Conservation (phyloP, 2,329 filamentous ascomycete genomes). For the Epichloe baconii region DNA sequence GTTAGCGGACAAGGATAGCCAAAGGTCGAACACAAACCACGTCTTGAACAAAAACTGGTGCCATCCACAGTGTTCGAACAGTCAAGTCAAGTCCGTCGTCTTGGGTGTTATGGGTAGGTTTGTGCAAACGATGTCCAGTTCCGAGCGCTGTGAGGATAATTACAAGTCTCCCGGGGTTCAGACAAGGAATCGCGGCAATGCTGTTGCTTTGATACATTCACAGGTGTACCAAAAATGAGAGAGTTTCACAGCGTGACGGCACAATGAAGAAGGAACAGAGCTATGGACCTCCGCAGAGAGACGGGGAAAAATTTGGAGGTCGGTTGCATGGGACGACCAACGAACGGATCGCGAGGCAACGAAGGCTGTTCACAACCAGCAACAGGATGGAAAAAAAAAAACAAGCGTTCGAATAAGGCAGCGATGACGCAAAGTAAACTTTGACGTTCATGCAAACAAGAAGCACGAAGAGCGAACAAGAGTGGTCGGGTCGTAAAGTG, state of each 20-base stretch:
- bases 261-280: neutral
- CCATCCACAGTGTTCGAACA: neutral
- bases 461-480: neutral
- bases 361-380: neutral
- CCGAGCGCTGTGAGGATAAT: neutral
- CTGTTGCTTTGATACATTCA: constrained; percentile 1
- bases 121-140: neutral
- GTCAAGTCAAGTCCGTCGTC: neutral
- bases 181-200: neutral
- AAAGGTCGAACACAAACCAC: neutral
- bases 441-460: neutral
- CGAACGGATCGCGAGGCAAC: neutral
- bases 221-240: neutral
- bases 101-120: neutral
- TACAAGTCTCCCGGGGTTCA: neutral
- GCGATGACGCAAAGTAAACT: neutral
- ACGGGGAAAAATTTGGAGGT: neutral
- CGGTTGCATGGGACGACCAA: neutral
- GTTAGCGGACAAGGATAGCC: neutral
- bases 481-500: constrained; percentile 1
- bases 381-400: neutral
- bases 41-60: neutral
- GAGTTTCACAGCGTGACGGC: neutral
- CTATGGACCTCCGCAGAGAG: neutral
- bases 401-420: neutral